Percentiles rank a stretch among this genome's conserved stretches.
phyloP scores from a whole-genome alignment of 129 eudicot species.

The Flaveria bidentis region DNA sequence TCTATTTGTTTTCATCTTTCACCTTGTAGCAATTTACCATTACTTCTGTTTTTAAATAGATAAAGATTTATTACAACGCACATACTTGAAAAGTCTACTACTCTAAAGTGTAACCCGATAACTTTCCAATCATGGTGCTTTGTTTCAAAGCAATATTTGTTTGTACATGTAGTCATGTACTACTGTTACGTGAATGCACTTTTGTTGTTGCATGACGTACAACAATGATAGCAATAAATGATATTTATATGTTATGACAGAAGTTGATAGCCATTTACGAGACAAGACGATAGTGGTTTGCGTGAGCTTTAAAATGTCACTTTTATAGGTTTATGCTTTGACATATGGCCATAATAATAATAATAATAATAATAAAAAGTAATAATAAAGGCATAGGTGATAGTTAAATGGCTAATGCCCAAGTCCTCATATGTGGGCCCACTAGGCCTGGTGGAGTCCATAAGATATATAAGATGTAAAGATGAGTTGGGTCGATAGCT shows the following conservation, averaged over 20 bases:
- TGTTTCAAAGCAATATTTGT: background rate
- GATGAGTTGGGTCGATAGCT: background rate
- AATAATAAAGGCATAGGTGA: slow-evolving; percentile 11
- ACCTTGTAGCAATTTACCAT: background rate
- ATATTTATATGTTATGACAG: background rate
- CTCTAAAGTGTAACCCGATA: background rate
- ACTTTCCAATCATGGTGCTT: slow-evolving; percentile 1
- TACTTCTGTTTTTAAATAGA: background rate
- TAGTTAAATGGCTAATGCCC: background rate
- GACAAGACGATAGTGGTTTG: slow-evolving; percentile 29
- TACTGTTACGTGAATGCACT: slow-evolving; percentile 6
- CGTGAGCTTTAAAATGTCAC: slow-evolving; percentile 32
- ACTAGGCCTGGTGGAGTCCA: background rate
- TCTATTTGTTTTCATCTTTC: too few relatives aligned
- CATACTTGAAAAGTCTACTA: background rate
- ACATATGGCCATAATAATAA: slow-evolving; percentile 18
- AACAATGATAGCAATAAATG: background rate
- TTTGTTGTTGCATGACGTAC: slow-evolving; percentile 3
- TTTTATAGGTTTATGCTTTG: slow-evolving; percentile 31
- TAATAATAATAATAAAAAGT: background rate
- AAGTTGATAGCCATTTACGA: slow-evolving; percentile 21
- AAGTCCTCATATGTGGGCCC: background rate
- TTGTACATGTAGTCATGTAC: background rate
- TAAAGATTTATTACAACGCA: background rate
- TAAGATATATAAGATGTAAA: background rate